Conservation (phyloP, 2,329 filamentous ascomycete species). For the Aspergillus ibericus region DNA sequence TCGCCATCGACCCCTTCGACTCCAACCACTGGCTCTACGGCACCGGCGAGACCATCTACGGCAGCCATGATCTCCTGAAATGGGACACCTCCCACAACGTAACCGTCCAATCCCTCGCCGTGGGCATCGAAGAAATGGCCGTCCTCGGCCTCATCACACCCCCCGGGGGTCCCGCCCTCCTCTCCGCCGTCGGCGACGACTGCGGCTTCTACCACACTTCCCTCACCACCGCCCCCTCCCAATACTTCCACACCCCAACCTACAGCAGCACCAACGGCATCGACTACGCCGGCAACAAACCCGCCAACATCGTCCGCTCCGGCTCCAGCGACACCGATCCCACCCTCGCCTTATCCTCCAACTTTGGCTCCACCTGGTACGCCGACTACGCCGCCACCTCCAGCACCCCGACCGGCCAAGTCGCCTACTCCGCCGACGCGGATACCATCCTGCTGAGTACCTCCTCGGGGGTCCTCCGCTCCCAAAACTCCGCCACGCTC, state of each 20-base stretch:
- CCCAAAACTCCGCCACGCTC: conserved; percentile 37
- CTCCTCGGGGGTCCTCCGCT: conserved; percentile 20
- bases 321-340: conserved; percentile 46
- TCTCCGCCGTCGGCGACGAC: conserved; percentile 54
- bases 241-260: conserved; percentile 50
- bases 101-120: conserved; percentile 52
- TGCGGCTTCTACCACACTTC: conserved; percentile 48
- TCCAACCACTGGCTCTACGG: conserved; percentile 62
- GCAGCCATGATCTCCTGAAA: conserved; percentile 56
- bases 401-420: conserved; percentile 45
- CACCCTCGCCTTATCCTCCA: conserved; percentile 49
- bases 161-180: conserved; percentile 52
- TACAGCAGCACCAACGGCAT: conserved; percentile 51
- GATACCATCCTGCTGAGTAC: conserved; percentile 41
- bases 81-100: conserved; percentile 55
- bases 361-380: conserved; percentile 55
- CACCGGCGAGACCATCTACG: conserved; percentile 58
- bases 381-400: conserved; percentile 50
- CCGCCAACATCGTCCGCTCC: conserved; percentile 51
- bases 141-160: conserved; percentile 52
- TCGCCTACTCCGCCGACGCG: conserved; percentile 54
- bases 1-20: conserved; percentile 60
- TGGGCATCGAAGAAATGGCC: conserved; percentile 57
- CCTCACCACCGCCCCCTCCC: conserved; percentile 46
- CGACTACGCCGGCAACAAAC: conserved; percentile 43